phyloP scores from a whole-genome alignment of 805 yeast genomes.

The Wickerhamiella galacta region DNA sequence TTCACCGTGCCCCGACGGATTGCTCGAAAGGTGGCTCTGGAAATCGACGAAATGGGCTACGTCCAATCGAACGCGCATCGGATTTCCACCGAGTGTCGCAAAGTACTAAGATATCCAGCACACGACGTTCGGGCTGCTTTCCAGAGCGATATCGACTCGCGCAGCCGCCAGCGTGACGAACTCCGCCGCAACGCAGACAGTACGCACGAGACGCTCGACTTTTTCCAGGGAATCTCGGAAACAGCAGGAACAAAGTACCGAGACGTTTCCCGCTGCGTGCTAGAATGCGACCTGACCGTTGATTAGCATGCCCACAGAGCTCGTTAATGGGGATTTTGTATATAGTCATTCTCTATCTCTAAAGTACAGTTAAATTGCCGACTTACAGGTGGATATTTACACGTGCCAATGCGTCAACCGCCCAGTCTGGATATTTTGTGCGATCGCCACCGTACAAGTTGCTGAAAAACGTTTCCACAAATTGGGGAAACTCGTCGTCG shows the following conservation, averaged over 20 bases:
- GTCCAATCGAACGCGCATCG: slow-evolving; percentile 63
- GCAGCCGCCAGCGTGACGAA: slow-evolving; percentile 39
- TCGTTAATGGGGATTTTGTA: no score
- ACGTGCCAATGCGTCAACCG: slow-evolving; percentile 23
- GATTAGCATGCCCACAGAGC: no score
- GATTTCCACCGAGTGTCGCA: slow-evolving; percentile 64
- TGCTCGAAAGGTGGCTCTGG: slow-evolving; percentile 49
- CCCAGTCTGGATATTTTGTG: slow-evolving; percentile 26
- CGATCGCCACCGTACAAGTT: slow-evolving; percentile 21
- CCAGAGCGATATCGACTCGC: slow-evolving; percentile 48
- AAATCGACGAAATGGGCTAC: slow-evolving; percentile 54
- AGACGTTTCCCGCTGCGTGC: no score
- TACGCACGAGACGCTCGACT: slow-evolving; percentile 38
- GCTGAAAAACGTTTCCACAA: slow-evolving; percentile 23
- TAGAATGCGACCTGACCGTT: no score
- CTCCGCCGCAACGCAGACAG: slow-evolving; percentile 34
- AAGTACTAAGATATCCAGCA: slow-evolving; percentile 65
- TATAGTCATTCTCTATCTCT: no score
- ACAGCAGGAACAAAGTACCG: no score
- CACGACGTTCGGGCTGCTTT: slow-evolving; percentile 62
- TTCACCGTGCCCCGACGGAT: slow-evolving; percentile 75
- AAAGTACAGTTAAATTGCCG: no score
- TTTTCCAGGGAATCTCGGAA: slow-evolving; percentile 35
- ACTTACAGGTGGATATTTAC: slow-evolving; percentile 26
- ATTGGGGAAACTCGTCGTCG: slow-evolving; percentile 24